Base-by-base conservation (phyloP, 2,329 filamentous ascomycete genomes). In the Kalmusia sp. region DNA sequence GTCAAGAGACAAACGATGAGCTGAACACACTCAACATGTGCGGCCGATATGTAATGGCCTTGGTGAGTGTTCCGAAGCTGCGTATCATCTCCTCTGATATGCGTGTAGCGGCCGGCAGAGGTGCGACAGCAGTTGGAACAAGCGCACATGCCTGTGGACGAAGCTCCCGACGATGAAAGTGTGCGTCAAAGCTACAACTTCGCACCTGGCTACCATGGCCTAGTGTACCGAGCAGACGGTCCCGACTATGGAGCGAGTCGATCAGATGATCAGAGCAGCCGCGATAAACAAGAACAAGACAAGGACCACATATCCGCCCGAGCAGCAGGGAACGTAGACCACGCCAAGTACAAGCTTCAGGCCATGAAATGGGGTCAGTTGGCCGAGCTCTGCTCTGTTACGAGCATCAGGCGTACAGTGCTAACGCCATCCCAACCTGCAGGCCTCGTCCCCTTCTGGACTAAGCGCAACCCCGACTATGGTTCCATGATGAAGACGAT, bases 391-490 rank as follows among this genome's bases (percentile, higher is more conserved):
- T 27, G 15, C 24, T 45, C 14, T 21, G 21, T 56, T 22, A 21
- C 35, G 28, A 31, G 28, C 33, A 31, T 28, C 12, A 8, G 27
- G 19, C 21, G 39, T 9, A 21, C 12, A 41, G 40, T 38, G 51
- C 59, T 71, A 53, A 70, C 54, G 30, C 17, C 7, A 31, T 12
- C 17, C 14, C 9, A 22, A 15, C 22, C 30, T 11, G 8, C 35
- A 79, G 77, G 93, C 0, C 82, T 99, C 6, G 82, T 98, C 12
- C 93, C 95, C 0, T 96, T 89, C 74, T 98, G 93, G 93, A 96
- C 91, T 3, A 96, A 93, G 77, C 83, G 88, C 11, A 87, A 87
- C 47, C 91, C 92, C 0, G 87, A 92, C 67, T 93, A 95, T 66
- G 82, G 84, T 22, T 86, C 87, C 1, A 81, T 92, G 73, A 82